These are phyloP conservation scores for Zygoascus bituminiphila DNA, from an alignment of 805 yeast species.

Conservation along the genomic window DNA sequence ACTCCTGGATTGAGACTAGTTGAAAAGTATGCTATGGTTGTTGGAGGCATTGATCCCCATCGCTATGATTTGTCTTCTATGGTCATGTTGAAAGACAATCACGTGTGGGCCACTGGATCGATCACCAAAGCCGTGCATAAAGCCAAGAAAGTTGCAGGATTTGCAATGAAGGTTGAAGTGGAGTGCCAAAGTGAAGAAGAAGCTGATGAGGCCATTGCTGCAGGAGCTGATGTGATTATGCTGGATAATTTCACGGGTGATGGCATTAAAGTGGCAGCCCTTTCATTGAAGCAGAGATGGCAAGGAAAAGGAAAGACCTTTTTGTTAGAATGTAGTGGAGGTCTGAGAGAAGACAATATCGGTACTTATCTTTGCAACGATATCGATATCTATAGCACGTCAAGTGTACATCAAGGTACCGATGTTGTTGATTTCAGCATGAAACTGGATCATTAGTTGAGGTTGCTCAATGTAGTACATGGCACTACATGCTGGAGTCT, in stretches of 20 bases:
- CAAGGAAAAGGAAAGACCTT: conserved; percentile 35
- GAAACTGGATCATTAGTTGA: conserved; percentile 45
- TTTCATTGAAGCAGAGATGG: conserved; percentile 51
- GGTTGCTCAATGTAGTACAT: background rate
- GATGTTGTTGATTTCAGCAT: conserved; percentile 76
- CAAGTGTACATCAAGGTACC: conserved; percentile 88
- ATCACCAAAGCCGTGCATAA: conserved; percentile 72
- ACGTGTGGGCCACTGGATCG: conserved; percentile 86
- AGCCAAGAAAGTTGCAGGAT: conserved; percentile 80
- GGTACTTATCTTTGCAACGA: conserved; percentile 59
- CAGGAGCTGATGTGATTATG: conserved; percentile 96
- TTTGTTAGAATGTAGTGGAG: conserved; percentile 87
- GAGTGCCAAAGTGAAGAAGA: conserved; percentile 81
- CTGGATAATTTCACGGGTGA: conserved; percentile 76
- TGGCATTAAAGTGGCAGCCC: conserved; percentile 57
- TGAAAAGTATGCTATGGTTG: conserved; percentile 90
- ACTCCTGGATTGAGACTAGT: conserved; percentile 87
- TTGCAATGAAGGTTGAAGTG: conserved; percentile 83
- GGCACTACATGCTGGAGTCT: too few species aligned
- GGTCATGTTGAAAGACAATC: conserved; percentile 96
- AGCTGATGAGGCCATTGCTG: conserved; percentile 85
- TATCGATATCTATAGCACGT: conserved; percentile 84
- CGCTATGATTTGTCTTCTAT: conserved; percentile 84
- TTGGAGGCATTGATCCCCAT: conserved; percentile 92
- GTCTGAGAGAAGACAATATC: conserved; percentile 65